Percentiles rank a stretch among this genome's conserved stretches.
These are phyloP conservation scores for Microcera coccophila DNA, from an alignment of 2,329 filamentous ascomycete genomes.

Conservation along the genomic window DNA sequence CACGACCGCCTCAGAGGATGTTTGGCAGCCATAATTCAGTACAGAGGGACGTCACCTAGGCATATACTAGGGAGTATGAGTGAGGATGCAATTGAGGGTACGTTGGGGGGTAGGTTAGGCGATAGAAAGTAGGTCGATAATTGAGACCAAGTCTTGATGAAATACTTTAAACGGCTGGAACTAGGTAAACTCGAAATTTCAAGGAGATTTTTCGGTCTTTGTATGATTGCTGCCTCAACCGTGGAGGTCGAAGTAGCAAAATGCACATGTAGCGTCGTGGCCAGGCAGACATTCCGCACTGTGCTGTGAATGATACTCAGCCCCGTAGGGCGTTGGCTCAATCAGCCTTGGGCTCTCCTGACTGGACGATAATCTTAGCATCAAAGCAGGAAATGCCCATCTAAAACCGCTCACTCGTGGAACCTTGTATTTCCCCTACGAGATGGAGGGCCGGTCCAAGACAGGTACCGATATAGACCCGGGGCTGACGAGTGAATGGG, in stretches of 20 bases:
- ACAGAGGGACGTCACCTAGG: background rate
- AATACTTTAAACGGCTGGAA: background rate
- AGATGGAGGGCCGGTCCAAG: too few relatives aligned
- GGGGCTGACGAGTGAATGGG: too few relatives aligned
- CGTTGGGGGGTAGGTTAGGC: background rate
- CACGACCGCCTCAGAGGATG: constrained; percentile 34
- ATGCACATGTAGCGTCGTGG: too few relatives aligned
- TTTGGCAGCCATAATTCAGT: constrained; percentile 27
- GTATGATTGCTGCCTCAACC: background rate
- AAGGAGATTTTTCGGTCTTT: background rate
- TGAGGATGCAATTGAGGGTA: constrained; percentile 1
- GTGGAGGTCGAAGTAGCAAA: too few relatives aligned
- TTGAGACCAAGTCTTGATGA: too few relatives aligned
- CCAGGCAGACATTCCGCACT: constrained; percentile 20
- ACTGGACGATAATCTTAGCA: constrained; percentile 12
- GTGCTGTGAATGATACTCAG: constrained; percentile 12
- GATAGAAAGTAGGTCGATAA: background rate
- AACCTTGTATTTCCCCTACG: constrained; percentile 4
- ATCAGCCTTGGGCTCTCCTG: constrained; percentile 1
- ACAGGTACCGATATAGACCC: too few relatives aligned
- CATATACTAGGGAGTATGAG: background rate
- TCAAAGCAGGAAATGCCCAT: constrained; percentile 1
- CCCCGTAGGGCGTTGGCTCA: constrained; percentile 1
- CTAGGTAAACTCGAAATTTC: background rate
- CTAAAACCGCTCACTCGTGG: constrained; percentile 3